Conservation (phyloP, 1,284 basidiomycete species). For the Naganishia sp. region DNA sequence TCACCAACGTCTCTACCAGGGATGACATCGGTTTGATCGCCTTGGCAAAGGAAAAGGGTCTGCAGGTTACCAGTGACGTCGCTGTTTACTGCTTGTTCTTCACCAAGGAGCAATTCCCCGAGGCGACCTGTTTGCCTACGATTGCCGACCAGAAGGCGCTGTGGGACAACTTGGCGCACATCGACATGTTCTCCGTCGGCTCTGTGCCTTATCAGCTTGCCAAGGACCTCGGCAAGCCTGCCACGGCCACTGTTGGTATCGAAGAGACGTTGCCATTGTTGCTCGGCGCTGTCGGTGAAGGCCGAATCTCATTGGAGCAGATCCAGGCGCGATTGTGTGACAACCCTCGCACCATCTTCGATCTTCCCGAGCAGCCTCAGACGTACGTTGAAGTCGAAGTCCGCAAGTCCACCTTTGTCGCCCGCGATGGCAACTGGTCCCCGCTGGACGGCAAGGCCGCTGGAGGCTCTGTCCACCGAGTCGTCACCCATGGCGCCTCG, state of each 20-base stretch:
- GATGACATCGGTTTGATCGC: conserved; percentile 91
- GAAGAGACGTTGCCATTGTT: conserved; percentile 87
- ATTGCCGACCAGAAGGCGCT: conserved; percentile 77
- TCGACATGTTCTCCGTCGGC: conserved; percentile 93
- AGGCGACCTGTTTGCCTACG: conserved; percentile 69
- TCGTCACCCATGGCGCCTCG: conserved; percentile 88
- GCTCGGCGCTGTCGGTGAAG: conserved; percentile 79
- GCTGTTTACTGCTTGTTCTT: conserved; percentile 93
- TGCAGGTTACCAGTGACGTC: conserved; percentile 96
- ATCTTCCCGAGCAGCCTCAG: conserved; percentile 78
- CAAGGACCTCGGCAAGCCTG: conserved; percentile 65
- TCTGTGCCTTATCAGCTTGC: conserved; percentile 78
- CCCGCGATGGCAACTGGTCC: conserved; percentile 68
- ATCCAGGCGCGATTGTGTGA: conserved; percentile 80
- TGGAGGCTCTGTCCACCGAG: conserved; percentile 81
- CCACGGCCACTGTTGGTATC: conserved; percentile 75
- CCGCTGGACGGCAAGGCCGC: conserved; percentile 71
- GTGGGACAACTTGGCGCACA: conserved; percentile 80
- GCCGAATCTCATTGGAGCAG: conserved; percentile 78
- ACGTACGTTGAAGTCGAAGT: conserved; percentile 93
- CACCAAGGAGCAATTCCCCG: conserved; percentile 71
- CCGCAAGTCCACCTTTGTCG: conserved; percentile 65
- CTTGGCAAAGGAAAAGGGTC: conserved; percentile 88
- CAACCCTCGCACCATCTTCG: conserved; percentile 90
- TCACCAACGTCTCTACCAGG: conserved; percentile 85